phyloP scores from a whole-genome alignment of 306 rosid genomes.

The Elaeagnus macrophylla region DNA sequence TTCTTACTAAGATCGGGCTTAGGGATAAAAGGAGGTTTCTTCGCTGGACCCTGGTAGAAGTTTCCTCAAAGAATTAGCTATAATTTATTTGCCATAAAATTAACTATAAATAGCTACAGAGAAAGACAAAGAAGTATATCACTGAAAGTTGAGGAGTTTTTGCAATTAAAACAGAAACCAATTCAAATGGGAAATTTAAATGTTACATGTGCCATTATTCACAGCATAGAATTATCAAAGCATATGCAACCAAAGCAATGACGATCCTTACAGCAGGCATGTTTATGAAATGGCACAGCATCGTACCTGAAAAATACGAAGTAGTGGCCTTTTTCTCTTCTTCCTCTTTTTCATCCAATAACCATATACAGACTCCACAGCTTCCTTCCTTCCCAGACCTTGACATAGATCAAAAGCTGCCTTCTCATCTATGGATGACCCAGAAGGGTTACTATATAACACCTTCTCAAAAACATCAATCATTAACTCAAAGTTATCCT shows the following conservation, averaged over 20 bases:
- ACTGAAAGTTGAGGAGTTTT: too few species aligned
- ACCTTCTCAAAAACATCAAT: slow-evolving; percentile 66
- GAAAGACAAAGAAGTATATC: too few species aligned
- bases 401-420: slow-evolving; percentile 30
- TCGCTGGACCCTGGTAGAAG: slow-evolving; percentile 32
- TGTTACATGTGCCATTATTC: too few species aligned
- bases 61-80: neutral
- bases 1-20: slow-evolving; percentile 42
- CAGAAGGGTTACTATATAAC: slow-evolving; percentile 32
- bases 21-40: slow-evolving; percentile 38
- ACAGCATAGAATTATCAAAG: too few species aligned
- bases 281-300: neutral
- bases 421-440: slow-evolving; percentile 31
- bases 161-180: too few species aligned
- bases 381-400: slow-evolving; percentile 35
- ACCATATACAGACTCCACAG: slow-evolving; percentile 38
- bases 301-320: slow-evolving; percentile 69
- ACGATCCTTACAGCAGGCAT: too few species aligned
- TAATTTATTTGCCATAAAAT: neutral
- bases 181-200: too few species aligned
- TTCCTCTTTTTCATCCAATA: slow-evolving; percentile 69
- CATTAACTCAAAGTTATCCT: slow-evolving; percentile 56
- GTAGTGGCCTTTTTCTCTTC: slow-evolving; percentile 31
- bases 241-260: too few species aligned
- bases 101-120: neutral